Base-by-base conservation (phyloP, 2,329 filamentous ascomycete species). In the Botrytis medusae region DNA sequence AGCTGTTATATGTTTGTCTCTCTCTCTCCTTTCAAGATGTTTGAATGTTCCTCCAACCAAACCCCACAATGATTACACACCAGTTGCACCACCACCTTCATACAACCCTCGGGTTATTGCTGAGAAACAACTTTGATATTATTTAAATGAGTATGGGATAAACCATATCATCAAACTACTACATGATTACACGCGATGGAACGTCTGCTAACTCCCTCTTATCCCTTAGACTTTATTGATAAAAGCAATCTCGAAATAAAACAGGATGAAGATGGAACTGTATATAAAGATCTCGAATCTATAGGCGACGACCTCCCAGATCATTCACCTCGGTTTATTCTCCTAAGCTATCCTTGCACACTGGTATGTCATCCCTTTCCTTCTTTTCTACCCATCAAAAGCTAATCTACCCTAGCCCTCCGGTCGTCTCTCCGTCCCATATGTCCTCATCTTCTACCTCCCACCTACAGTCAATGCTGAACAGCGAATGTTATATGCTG, bases 391-490 rank as follows among this genome's bases (percentile, higher is more conserved):
- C 37, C 5, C 29, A 16, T 14, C 46, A 69, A 51, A 79, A 68
- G 69, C 69, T 51, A 73, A 69, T 20, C 10, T 25, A 46, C 10
- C 57, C 72, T 77, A 97, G 93, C 86, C 90, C 62, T 94, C 93
- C 70, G 96, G 96, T 73, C 91, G 96, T 42, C 83, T 94, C 61
- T 92, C 93, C 8, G 94, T 97, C 4, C 96, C 96, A 16, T 99
- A 99, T 82, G 94, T 98, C 64, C 89, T 98, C 81, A 85, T 99
- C 34, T 98, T 97, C 86, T 98, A 97, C 84, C 90, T 98, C 34
- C 96, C 96, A 12, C 92, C 91, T 69, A 98, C 95, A 67, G 96
- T 93, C 84, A 98, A 97, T 82, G 89, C 88, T 77, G 93, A 95
- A 80, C 86, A 92, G 80, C 90, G 93, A 78, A 98, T 98, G 96